Evolutionary conservation across 805 yeast species (phyloP), one percentile per base, ranked within the genome.

Genomic region (Metschnikowia chrysomelidarum): DNA sequence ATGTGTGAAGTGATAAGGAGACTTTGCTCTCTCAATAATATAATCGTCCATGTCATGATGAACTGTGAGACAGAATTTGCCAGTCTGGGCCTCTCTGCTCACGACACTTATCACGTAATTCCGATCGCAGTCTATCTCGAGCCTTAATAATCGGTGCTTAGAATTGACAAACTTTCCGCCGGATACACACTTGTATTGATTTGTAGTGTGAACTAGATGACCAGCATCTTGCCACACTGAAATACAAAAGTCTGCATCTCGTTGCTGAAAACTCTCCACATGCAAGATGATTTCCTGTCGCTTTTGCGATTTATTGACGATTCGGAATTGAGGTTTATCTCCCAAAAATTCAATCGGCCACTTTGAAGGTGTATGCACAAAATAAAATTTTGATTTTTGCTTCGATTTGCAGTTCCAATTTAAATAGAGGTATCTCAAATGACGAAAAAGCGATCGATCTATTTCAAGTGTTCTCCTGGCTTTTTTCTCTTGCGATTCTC

Each of bases 381-480:
- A 67, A 11, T 51, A 55, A 30, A 47, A 38, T 7, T 53, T 35
- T 3, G 36, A 29, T 2, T 46, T 43, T 16, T 53, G 50, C 24
- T 45, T 44, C 36, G 53, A 57, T 1, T 30, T 19, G 0, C 78
- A 71, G 38, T 76, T 66, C 91, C 94, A 83, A 52, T 80, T 84
- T 24, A 86, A 39, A 52, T 86, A 87, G 2, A 84, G 40, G 51
- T 77, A 84, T 17, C 59, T 56, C 40, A 67, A 60, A 21, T 53
- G 58, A 19, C 51, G 53, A 14, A 60, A 45, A 16, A 56, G 56
- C 6, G 49, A 33, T 15, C 38, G 33, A 18, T 49, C 43, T 12
- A 49, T 34, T 19, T 32, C 27, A 11, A 62, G 37, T 5, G 43
- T 23, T 7, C 47, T 40, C 12, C 30, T 26, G 13, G 29, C 37